phyloP scores from a whole-genome alignment of 2,329 filamentous ascomycete species.

The Purpureocillium lavendulum region DNA sequence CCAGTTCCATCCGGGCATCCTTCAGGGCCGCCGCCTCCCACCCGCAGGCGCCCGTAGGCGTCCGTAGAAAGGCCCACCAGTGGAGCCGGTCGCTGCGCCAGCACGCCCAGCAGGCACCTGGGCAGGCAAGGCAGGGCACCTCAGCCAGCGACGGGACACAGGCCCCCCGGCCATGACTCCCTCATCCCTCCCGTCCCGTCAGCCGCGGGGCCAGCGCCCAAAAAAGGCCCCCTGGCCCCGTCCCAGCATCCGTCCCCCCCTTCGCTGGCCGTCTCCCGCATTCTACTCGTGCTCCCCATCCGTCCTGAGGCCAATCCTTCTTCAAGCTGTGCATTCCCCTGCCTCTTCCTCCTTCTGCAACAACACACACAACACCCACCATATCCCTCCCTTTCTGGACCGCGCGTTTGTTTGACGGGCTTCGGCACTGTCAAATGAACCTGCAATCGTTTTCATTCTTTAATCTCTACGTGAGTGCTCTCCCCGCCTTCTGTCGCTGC shows the following conservation, averaged over 20 bases:
- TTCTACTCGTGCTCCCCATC: slow-evolving; percentile 1
- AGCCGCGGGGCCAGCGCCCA: neutral
- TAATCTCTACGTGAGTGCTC: slow-evolving; percentile 54
- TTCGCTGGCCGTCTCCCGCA: slow-evolving; percentile 2
- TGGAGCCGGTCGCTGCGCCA: too few relatives aligned
- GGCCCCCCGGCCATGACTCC: neutral
- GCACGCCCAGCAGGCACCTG: too few relatives aligned
- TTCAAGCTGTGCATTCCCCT: slow-evolving; percentile 3
- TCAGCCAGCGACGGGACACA: neutral
- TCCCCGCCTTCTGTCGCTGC: slow-evolving; percentile 1
- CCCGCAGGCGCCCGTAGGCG: neutral
- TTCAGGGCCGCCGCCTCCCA: too few relatives aligned
- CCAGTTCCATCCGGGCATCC: too few relatives aligned
- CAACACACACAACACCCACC: slow-evolving; percentile 4
- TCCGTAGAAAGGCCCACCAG: too few relatives aligned
- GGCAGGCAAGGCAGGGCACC: too few relatives aligned
- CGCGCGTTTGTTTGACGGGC: slow-evolving; percentile 91
- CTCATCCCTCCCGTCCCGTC: neutral
- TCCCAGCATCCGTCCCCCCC: neutral
- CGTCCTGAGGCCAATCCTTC: slow-evolving; percentile 2
- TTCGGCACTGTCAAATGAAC: slow-evolving; percentile 91
- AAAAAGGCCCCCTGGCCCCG: slow-evolving; percentile 1
- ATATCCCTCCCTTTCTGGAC: slow-evolving; percentile 19
- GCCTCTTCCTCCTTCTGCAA: slow-evolving; percentile 6
- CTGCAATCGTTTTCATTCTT: slow-evolving; percentile 64